These are phyloP conservation scores for Mycena epipterygia DNA, from an alignment of 768 basidiomycete genomes.

Conservation along the genomic window DNA sequence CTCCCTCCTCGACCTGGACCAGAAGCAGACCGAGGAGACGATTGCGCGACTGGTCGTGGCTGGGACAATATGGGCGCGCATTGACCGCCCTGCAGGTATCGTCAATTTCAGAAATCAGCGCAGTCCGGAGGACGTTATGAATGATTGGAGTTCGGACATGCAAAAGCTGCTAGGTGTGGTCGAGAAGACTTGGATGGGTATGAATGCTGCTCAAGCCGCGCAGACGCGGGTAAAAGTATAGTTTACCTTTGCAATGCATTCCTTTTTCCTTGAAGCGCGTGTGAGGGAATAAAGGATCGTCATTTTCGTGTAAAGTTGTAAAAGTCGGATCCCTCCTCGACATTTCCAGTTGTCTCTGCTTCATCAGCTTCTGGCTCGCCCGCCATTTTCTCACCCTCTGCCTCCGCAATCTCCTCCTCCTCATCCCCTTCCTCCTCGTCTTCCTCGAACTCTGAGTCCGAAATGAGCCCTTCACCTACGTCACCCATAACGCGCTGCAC, in stretches of 20 bases:
- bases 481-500: too few species aligned
- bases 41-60: conserved; percentile 92
- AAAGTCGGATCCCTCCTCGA: conserved; percentile 4
- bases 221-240: conserved; percentile 70
- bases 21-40: conserved; percentile 87
- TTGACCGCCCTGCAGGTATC: conserved; percentile 92
- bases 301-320: conserved; percentile 11
- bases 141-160: conserved; percentile 98
- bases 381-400: too few species aligned
- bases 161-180: conserved; percentile 90
- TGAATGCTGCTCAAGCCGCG: conserved; percentile 91
- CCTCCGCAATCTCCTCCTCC: not conserved
- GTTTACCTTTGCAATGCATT: conserved; percentile 27
- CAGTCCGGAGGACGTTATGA: conserved; percentile 93
- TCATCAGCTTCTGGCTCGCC: not conserved
- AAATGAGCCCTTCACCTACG: not conserved
- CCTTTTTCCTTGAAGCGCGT: not conserved
- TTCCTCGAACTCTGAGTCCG: not conserved
- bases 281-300: not conserved
- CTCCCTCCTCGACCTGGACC: conserved; percentile 86
- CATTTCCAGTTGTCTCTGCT: not conserved
- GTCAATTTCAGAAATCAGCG: conserved; percentile 89
- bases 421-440: not conserved
- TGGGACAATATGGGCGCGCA: conserved; percentile 93
- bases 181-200: conserved; percentile 99